A percentile compares a stretch with the other conserved stretches of the same genome.
Conservation (phyloP, 306 rosid genomes). For the Rosa lucieae region DNA sequence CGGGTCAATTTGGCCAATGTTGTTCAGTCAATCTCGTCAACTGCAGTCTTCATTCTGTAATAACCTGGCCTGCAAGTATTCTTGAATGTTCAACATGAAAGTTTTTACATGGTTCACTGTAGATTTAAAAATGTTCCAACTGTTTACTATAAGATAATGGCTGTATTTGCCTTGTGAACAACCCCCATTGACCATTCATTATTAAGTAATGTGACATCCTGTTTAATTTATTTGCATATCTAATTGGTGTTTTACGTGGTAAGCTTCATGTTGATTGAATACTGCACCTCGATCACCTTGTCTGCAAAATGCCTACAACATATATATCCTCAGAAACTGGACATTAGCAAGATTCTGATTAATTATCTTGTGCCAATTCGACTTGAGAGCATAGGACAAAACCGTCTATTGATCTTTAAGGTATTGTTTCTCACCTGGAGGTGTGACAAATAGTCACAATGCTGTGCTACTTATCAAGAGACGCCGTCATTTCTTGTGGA, state of each 20-base stretch:
- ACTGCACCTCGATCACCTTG: background rate
- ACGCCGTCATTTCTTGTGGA: background rate
- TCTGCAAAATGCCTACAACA: background rate
- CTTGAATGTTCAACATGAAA: background rate
- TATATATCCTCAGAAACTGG: background rate
- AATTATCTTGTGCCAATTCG: background rate
- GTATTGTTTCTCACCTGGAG: background rate
- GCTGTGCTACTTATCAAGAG: no score
- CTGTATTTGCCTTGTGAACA: background rate
- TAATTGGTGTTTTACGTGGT: background rate
- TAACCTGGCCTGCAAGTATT: background rate
- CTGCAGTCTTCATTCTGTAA: background rate
- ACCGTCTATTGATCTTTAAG: background rate
- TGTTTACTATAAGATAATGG: background rate
- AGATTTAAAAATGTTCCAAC: no score
- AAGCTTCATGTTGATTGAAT: slow-evolving; percentile 1
- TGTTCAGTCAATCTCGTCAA: background rate
- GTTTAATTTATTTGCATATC: background rate
- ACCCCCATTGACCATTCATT: background rate
- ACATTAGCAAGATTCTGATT: background rate
- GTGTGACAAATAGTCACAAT: background rate
- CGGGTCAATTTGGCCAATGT: background rate
- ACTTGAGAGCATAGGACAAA: slow-evolving; percentile 7
- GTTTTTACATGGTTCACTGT: background rate
- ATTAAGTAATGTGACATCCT: background rate